Conservation (phyloP, 1,284 basidiomycete genomes). For the Sporisorium iseilematis-ciliati region DNA sequence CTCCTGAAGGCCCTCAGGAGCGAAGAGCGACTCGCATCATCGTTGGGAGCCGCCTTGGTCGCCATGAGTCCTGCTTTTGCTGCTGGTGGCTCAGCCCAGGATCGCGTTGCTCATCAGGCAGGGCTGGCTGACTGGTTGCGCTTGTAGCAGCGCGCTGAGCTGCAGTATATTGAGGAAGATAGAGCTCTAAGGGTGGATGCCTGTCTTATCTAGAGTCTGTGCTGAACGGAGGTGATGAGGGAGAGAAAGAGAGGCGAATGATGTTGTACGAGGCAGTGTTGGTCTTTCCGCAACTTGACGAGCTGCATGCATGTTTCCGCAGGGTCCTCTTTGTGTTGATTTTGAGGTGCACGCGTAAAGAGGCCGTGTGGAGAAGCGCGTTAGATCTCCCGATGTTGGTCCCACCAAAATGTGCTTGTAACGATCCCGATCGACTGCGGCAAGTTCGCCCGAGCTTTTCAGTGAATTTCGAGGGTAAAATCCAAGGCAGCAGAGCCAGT, state of each 20-base stretch:
- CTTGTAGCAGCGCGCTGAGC: no score
- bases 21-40: background rate
- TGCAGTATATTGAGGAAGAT: no score
- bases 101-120: background rate
- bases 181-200: no score
- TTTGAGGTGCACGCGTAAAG: conserved; percentile 5
- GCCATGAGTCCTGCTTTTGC: background rate
- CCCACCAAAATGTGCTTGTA: no score
- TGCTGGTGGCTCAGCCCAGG: background rate
- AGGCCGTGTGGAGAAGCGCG: conserved; percentile 25
- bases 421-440: conserved; percentile 36
- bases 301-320: conserved; percentile 23
- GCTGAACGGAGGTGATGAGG: background rate
- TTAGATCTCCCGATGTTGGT: conserved; percentile 21
- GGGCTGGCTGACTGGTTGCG: background rate
- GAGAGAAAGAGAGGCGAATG: background rate
- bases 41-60: conserved; percentile 1
- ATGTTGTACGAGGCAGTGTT: conserved; percentile 10
- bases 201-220: background rate
- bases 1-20: background rate
- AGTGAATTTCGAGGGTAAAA: conserved; percentile 3
- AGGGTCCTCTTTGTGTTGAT: conserved; percentile 20
- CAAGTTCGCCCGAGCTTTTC: conserved; percentile 34
- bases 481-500: conserved; percentile 10
- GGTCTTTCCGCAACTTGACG: conserved; percentile 14